phyloP scores from a whole-genome alignment of 1,139 yeast species.

The Insectozyma bohioensis region DNA sequence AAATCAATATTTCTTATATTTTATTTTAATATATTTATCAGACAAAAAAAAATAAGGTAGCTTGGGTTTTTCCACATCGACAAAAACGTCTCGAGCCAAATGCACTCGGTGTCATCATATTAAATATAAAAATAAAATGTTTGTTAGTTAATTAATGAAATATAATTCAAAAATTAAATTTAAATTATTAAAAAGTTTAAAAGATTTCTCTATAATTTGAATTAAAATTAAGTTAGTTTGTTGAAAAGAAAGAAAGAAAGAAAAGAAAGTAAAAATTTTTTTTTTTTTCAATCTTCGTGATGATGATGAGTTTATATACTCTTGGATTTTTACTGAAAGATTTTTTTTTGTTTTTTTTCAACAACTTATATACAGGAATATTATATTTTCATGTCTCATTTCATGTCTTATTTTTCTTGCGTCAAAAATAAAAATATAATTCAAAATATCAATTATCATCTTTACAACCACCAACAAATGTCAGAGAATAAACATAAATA shows the following conservation, averaged over 20 bases:
- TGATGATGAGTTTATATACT: no score
- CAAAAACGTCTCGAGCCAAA: conserved; percentile 90
- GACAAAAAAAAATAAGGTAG: conserved; percentile 64
- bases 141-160: neutral
- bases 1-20: no score
- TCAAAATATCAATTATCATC: conserved; percentile 1
- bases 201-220: no score
- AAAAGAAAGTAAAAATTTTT: conserved; percentile 5
- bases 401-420: conserved; percentile 2
- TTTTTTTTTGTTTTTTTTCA: conserved; percentile 1
- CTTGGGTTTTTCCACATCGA: conserved; percentile 93
- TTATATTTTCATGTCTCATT: neutral
- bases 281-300: no score
- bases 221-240: conserved; percentile 2
- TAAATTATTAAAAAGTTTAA: no score
- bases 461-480: no score
- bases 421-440: conserved; percentile 1
- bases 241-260: conserved; percentile 3
- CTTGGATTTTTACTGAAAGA: no score
- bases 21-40: no score
- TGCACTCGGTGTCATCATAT: conserved; percentile 86
- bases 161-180: no score
- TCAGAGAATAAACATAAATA: conserved; percentile 62
- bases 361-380: neutral
- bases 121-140: conserved; percentile 4